Evolutionary conservation across 441 rosid genomes (phyloP).

Genomic region (Isatis lusitanica): DNA sequence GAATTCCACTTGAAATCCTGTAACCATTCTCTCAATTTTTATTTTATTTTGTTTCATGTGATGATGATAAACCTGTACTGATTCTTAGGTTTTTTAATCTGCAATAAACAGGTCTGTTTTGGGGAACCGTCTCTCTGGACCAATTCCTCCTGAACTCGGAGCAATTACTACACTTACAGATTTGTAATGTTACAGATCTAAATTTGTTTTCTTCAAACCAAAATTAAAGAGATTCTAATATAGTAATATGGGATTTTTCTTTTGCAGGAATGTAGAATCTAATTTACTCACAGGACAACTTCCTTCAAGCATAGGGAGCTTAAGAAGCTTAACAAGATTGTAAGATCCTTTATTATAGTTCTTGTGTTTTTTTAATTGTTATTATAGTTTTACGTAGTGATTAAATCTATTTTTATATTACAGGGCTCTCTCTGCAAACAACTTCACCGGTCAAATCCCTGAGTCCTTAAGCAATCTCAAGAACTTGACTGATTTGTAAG

Average conservation of each 20-base stretch:
- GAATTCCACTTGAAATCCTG: conserved; percentile 52
- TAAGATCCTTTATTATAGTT: conserved; percentile 35
- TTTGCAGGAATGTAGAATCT: conserved; percentile 60
- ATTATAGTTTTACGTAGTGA: background rate
- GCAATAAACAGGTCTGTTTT: conserved; percentile 44
- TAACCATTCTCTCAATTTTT: conserved; percentile 36
- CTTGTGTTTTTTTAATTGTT: too few species aligned
- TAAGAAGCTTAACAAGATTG: conserved; percentile 51
- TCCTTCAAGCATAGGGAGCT: conserved; percentile 61
- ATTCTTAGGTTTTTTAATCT: background rate
- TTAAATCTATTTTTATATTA: background rate
- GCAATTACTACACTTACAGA: conserved; percentile 49
- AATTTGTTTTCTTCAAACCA: background rate
- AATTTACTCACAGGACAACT: conserved; percentile 65
- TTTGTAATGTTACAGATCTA: conserved; percentile 49
- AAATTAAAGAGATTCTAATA: background rate
- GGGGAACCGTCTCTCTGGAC: conserved; percentile 74
- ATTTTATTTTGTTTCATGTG: background rate
- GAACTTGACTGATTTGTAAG: conserved; percentile 82
- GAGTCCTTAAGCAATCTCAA: conserved; percentile 56
- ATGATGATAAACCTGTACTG: conserved; percentile 8
- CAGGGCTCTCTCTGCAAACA: conserved; percentile 68
- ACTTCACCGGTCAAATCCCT: conserved; percentile 68
- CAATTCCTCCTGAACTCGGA: conserved; percentile 62
- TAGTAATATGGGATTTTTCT: too few species aligned